Evolutionary conservation across 192 early-diverging fungal genomes (phyloP), one percentile per base, ranked within the genome.

Genomic region (Entophlyctis luteolus): DNA sequence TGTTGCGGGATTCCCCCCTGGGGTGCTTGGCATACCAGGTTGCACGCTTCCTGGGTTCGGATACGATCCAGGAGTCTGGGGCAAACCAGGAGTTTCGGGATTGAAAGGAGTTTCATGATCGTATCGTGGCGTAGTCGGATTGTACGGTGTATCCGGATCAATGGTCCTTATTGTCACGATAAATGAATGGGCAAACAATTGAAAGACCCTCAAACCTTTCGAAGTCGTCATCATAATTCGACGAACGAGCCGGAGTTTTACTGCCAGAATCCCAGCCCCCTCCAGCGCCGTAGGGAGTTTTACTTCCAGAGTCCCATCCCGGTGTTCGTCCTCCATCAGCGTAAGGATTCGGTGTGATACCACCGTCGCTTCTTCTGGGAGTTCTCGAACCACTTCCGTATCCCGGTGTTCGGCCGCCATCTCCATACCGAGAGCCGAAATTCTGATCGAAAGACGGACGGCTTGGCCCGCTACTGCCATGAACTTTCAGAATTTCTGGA

Each of bases 401-500:
- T 70, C 59, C 73, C 80, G 71, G 46, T 72, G 59, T 33, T 81
- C 76, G 55, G 71, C 68, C 53, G 77, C 77, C 83, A 83, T 47
- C 33, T 5, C 62, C 42, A 22, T 55, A 38, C n/a, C 55, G n/a
- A 25, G 37, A 35, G 32, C 4, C 12, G 16, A 22, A 45, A n/a
- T 28, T 47, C 20, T 76, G 16, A 22, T 72, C 72, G 31, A 38
- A 49, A 28, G 22, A 48, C 32, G 59, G 59, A n/a, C 59, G 63
- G 46, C 12, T 48, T 54, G 32, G 37, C 49, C 39, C 77, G 58
- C 33, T 33, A 14, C 47, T 52, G 4, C 77, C 88, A 27, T 84
- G 76, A 3, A 91, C 79, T 22, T 80, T 72, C n/a, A 98, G 74
- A 55, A 91, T 90, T 37, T 84, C 81, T 59, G 86, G 87, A 25